Evolutionary conservation across 208 protist species (phyloP).

Genomic region (Herpetomonas samuelpessoai): DNA sequence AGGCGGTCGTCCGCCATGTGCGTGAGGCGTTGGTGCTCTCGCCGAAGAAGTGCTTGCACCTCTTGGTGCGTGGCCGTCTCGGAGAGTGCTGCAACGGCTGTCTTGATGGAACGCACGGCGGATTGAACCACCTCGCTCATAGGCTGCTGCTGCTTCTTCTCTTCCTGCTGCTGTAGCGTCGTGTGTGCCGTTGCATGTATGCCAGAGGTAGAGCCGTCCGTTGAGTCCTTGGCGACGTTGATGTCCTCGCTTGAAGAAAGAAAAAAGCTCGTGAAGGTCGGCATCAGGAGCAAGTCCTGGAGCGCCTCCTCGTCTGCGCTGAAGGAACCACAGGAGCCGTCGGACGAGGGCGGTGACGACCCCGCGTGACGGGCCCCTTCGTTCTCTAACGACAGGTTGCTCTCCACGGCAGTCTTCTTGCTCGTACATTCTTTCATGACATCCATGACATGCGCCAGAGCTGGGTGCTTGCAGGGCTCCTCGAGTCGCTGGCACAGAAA

Average conservation of each 20-base stretch:
- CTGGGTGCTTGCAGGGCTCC: conserved; percentile 13
- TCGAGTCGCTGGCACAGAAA: conserved; percentile 22
- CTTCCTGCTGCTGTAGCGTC: not conserved
- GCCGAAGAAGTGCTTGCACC: conserved; percentile 14
- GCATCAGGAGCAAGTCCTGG: conserved; percentile 5
- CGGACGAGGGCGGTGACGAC: too few species aligned
- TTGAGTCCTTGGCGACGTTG: too few species aligned
- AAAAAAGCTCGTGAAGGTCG: conserved; percentile 11
- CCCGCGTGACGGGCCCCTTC: too few species aligned
- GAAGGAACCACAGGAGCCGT: not conserved
- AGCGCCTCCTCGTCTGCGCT: not conserved
- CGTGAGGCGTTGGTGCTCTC: conserved; percentile 21
- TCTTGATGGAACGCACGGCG: not conserved
- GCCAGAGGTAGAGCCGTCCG: too few species aligned
- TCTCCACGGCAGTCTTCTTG: not conserved
- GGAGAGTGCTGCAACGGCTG: conserved; percentile 14
- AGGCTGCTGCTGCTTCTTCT: not conserved
- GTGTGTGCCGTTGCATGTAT: not conserved
- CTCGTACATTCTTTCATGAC: not conserved
- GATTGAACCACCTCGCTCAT: not conserved
- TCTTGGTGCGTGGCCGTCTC: conserved; percentile 24
- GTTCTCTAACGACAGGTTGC: not conserved
- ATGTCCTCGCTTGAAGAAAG: not conserved
- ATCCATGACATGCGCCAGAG: conserved; percentile 20
- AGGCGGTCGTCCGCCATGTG: conserved; percentile 21